Percentiles rank a stretch among this genome's conserved stretches.
Conservation (phyloP, 768 basidiomycete species). For the Kwoniella dejecticola region DNA sequence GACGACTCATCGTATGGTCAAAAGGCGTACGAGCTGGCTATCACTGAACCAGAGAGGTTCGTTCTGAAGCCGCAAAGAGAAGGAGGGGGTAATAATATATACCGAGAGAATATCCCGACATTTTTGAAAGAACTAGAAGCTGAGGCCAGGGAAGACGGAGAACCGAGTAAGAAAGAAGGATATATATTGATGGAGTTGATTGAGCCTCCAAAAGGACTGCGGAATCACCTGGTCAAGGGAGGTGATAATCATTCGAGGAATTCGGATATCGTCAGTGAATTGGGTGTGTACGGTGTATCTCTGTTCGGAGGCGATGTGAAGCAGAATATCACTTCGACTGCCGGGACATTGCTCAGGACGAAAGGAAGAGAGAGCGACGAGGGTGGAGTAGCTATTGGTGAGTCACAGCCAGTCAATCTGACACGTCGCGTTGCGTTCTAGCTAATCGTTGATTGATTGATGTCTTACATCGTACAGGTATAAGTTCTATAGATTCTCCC, state of each 20-base stretch:
- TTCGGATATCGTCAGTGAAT: constrained; percentile 77
- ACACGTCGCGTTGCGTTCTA: constrained; percentile 50
- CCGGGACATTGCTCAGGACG: constrained; percentile 82
- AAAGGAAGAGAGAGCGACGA: constrained; percentile 90
- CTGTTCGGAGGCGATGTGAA: constrained; percentile 63
- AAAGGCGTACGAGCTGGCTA: constrained; percentile 64
- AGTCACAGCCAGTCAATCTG: constrained; percentile 67
- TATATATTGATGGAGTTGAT: constrained; percentile 99
- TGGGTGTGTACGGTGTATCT: constrained; percentile 89
- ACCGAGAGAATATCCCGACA: constrained; percentile 74
- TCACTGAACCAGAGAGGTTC: constrained; percentile 61
- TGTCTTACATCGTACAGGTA: too few relatives aligned
- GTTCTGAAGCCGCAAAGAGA: constrained; percentile 98
- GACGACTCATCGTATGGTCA: constrained; percentile 53
- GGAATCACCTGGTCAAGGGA: constrained; percentile 76
- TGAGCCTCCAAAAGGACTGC: constrained; percentile 66
- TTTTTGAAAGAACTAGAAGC: constrained; percentile 69
- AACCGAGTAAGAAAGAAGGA: constrained; percentile 65
- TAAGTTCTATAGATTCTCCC: constrained; percentile 50
- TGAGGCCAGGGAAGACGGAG: constrained; percentile 26
- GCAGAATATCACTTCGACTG: constrained; percentile 65
- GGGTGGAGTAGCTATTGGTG: constrained; percentile 83
- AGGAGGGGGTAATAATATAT: constrained; percentile 96
- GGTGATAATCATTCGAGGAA: constrained; percentile 63
- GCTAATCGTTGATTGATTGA: too few relatives aligned